Base-by-base conservation (phyloP, 306 rosid species). In the Lathyrus oleraceus region DNA sequence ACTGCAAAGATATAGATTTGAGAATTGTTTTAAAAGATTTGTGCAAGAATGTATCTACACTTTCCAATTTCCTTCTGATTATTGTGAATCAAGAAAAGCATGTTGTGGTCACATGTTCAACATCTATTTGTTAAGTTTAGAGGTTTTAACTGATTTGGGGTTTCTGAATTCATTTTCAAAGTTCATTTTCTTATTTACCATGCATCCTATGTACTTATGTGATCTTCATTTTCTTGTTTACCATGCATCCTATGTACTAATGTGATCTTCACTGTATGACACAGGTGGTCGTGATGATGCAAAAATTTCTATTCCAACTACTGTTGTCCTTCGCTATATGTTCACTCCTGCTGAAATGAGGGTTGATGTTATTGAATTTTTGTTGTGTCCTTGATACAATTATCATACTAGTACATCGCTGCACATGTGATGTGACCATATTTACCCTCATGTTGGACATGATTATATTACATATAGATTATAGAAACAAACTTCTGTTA, bases 271-370 rank as follows among this genome's bases (percentile, higher is more conserved):
- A 62, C 60, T 40, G 30, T 63, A 27, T 79, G 72, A 51, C 35
- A n/a, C 81, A 94, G 99, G 91, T 73, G 99, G 99, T 35, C 96
- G 88, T 47, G 99, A 94, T 65, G 95, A 94, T 86, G 79, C 85
- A 40, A 88, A 91, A 82, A 49, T 89, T 74, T 84, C 81, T 49
- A 86, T 94, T 82, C 95, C 97, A 76, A 82, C 96, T 15, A 91
- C 95, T 14, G 82, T 89, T 69, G 72, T 94, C 85, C 96, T 94
- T 54, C 88, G 95, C 27, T 78, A 72, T 75, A 91, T 94, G 99
- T 94, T 94, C 78, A 56, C 87, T 70, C 92, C 84, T 60, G 89
- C 91, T 65, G 97, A 94, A 81, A 84, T 94, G 85, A 86, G 95
- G 88, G 99, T 89, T 70, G 35, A 72, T 73, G 48, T 57, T 71